Evolutionary conservation across 257 asterid species (phyloP).

Genomic region (Vinca minor): DNA sequence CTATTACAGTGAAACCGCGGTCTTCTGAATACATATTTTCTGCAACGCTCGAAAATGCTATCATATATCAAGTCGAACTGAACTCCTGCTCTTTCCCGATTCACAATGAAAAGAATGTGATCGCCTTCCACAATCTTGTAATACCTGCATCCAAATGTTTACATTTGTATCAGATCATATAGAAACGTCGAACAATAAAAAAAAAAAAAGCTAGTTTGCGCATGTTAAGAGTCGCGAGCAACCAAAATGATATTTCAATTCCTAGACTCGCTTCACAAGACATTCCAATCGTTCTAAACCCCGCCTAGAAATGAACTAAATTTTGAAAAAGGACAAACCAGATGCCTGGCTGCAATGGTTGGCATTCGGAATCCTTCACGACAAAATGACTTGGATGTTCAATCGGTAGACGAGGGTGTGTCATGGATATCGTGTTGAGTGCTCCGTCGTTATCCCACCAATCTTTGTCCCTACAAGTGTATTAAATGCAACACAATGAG

Average conservation of each 20-base stretch:
- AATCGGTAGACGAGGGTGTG: constrained; percentile 88
- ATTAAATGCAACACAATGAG: background rate
- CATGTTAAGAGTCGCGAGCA: constrained; percentile 3
- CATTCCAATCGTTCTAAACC: no score
- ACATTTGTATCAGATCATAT: background rate
- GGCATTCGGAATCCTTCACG: constrained; percentile 74
- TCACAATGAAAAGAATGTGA: constrained; percentile 81
- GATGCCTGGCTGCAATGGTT: constrained; percentile 82
- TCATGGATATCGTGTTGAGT: constrained; percentile 93
- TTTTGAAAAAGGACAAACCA: constrained; percentile 50
- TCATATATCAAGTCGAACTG: constrained; percentile 88
- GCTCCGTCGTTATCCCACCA: constrained; percentile 99
- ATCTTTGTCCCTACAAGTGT: constrained; percentile 65
- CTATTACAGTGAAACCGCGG: background rate
- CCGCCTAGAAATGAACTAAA: no score
- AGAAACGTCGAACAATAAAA: no score
- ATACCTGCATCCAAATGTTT: constrained; percentile 44
- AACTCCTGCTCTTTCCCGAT: constrained; percentile 88
- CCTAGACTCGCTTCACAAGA: no score
- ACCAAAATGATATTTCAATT: no score
- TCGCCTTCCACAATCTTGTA: constrained; percentile 93
- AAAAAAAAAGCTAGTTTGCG: no score
- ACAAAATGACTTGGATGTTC: constrained; percentile 71
- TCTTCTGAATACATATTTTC: constrained; percentile 72
- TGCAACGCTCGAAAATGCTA: constrained; percentile 84